Conservation (phyloP, 805 yeast species). For the Wickerhamiella dianesei region DNA sequence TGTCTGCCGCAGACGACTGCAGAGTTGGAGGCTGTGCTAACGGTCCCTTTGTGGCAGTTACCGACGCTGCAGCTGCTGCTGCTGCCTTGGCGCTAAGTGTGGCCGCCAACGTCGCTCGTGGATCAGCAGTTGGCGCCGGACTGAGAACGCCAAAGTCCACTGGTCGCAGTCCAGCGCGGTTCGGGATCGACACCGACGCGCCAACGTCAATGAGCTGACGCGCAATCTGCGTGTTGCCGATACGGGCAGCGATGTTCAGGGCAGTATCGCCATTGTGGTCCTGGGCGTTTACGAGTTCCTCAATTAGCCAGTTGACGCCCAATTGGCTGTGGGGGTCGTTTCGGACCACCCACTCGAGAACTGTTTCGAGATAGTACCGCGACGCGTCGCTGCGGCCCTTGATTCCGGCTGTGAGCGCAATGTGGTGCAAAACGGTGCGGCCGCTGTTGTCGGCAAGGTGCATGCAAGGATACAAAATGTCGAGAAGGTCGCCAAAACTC, state of each 20-base stretch:
- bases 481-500: slow-evolving; percentile 57
- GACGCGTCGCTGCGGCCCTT: slow-evolving; percentile 60
- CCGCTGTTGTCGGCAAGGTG: slow-evolving; percentile 52
- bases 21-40: slow-evolving; percentile 2
- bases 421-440: slow-evolving; percentile 76
- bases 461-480: slow-evolving; percentile 62
- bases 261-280: slow-evolving; percentile 94
- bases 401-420: slow-evolving; percentile 66
- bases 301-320: slow-evolving; percentile 40
- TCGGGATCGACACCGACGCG: slow-evolving; percentile 66
- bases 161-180: slow-evolving; percentile 78
- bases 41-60: neutral
- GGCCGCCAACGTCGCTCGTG: no score
- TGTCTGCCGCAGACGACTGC: no score
- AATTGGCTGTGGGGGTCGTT: slow-evolving; percentile 35
- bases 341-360: slow-evolving; percentile 65
- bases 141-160: slow-evolving; percentile 64
- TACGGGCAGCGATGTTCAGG: slow-evolving; percentile 78
- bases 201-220: slow-evolving; percentile 76
- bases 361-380: slow-evolving; percentile 55
- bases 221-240: slow-evolving; percentile 69
- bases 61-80: neutral
- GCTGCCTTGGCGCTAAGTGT: neutral
- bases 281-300: slow-evolving; percentile 68
- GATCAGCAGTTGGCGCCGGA: slow-evolving; percentile 12